These are phyloP conservation scores for Globisporangium acanthophoron DNA, from an alignment of 352 stramenopile genomes.

Conservation along the genomic window DNA sequence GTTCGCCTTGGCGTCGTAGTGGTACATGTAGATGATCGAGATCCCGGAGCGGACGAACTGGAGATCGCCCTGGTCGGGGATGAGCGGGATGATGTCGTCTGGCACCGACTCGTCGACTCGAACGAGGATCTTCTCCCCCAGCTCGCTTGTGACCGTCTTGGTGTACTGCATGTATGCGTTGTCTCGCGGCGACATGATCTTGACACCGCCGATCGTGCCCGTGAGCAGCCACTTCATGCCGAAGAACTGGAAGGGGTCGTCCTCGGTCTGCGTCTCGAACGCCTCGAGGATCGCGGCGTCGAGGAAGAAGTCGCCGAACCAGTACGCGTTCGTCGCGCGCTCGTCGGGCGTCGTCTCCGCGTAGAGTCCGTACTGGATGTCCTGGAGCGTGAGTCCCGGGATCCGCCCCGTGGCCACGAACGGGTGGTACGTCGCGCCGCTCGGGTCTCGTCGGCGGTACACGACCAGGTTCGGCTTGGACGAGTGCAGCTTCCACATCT, in stretches of 20 bases:
- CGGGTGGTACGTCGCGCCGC: slow-evolving; percentile 16
- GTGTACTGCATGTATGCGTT: slow-evolving; percentile 61
- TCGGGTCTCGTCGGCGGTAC: slow-evolving; percentile 23
- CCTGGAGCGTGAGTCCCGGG: slow-evolving; percentile 45
- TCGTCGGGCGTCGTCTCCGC: slow-evolving; percentile 65
- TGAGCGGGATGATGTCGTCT: slow-evolving; percentile 34
- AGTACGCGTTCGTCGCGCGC: slow-evolving; percentile 46
- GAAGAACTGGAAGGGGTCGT: slow-evolving; percentile 67
- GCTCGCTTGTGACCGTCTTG: slow-evolving; percentile 32
- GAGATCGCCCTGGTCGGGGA: slow-evolving; percentile 21
- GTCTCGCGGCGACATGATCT: slow-evolving; percentile 54
- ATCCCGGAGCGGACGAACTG: slow-evolving; percentile 48
- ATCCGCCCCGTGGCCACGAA: slow-evolving; percentile 60
- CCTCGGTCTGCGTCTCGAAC: slow-evolving; percentile 47
- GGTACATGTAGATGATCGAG: slow-evolving; percentile 61
- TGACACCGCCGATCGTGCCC: slow-evolving; percentile 27
- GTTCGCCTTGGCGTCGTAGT: slow-evolving; percentile 41
- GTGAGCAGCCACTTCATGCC: slow-evolving; percentile 75
- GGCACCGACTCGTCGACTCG: slow-evolving; percentile 56
- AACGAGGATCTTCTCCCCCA: slow-evolving; percentile 54
- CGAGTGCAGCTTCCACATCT: slow-evolving; percentile 58
- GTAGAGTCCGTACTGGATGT: slow-evolving; percentile 68
- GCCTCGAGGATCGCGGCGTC: slow-evolving; percentile 64
- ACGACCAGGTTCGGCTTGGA: slow-evolving; percentile 44
- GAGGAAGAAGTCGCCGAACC: slow-evolving; percentile 59